Evolutionary conservation across 2,329 filamentous ascomycete genomes (phyloP), one percentile per base, ranked within the genome.

Genomic region (Alternaria consortialis): DNA sequence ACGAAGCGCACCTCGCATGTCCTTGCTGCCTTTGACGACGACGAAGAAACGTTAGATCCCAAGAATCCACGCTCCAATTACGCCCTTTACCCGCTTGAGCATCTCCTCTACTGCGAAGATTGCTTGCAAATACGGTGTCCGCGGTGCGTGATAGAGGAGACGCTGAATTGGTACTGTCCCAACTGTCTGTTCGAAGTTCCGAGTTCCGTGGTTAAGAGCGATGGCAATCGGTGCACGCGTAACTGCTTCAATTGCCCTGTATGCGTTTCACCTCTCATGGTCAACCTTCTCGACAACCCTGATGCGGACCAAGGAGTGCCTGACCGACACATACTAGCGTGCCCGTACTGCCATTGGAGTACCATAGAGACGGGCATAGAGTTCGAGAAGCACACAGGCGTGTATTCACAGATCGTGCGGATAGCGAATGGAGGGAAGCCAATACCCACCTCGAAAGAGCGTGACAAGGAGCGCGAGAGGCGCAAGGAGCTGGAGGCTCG

Each of bases 231-330:
- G 75, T 97, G 95, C 77, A 94, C 93, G 17, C 87, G 95, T 67
- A 97, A 94, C 76, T 99, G 95, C 80, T 98, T 95, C 82, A 92
- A 96, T 76, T 99, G 95, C 71, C 95, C 95, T 0, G 84, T 94
- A 65, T 99, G 95, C 78, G 89, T 92, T 29, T 89, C 93, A 0
- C 91, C 93, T 12, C 85, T 98, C 40, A 85, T 89, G 20, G 89
- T 95, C 53, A 91, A 88, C 54, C 88, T 89, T 20, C 80, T 94
- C 62, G 90, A 93, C 85, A 77, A 65, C 29, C 71, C 75, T 11
- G 66, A 67, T 4, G 59, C 60, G 1, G 55, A 61, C 25, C 69
- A 70, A 8, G 67, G 63, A n/a, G 64, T 67, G 5, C 72, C 80
- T 53, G 86, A 86, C 1, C 89, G 91, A 0, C 97, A 90, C 79